These are phyloP conservation scores for Ballota nigra DNA, from an alignment of 257 asterid genomes.

Conservation along the genomic window DNA sequence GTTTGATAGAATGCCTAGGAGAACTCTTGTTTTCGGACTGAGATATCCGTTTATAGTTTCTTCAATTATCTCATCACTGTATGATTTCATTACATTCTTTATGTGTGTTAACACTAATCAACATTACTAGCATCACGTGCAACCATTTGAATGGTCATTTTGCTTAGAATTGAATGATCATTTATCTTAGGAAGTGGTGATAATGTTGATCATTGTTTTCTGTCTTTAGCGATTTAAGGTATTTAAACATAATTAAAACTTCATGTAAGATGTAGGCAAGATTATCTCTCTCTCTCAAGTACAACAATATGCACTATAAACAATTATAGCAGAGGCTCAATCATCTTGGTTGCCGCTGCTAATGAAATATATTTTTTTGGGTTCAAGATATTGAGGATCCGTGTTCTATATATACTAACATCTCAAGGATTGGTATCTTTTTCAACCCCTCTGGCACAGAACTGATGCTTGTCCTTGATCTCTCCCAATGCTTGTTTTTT, in stretches of 20 bases:
- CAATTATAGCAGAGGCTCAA: neutral
- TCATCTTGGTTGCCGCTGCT: constrained; percentile 26
- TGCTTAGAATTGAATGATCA: constrained; percentile 7
- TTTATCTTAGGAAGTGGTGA: constrained; percentile 8
- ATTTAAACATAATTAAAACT: neutral
- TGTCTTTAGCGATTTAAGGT: neutral
- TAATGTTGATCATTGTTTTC: constrained; percentile 8
- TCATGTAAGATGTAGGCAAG: neutral
- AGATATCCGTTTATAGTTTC: too few species aligned
- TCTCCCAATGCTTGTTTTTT: constrained; percentile 89
- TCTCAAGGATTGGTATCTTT: constrained; percentile 16
- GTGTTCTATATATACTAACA: constrained; percentile 11
- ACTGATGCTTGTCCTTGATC: constrained; percentile 96
- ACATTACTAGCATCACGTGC: constrained; percentile 2
- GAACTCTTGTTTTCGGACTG: too few species aligned
- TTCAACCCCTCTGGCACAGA: constrained; percentile 87
- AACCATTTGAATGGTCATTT: neutral
- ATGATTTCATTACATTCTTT: too few species aligned
- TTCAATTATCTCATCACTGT: too few species aligned
- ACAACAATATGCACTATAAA: neutral
- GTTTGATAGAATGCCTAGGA: too few species aligned
- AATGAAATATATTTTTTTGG: constrained; percentile 2
- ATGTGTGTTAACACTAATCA: constrained; percentile 4
- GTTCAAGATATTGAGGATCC: constrained; percentile 9
- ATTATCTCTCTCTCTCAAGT: constrained; percentile 3